Conservation (phyloP, 2,329 filamentous ascomycete genomes). For the Exophiala sideris region DNA sequence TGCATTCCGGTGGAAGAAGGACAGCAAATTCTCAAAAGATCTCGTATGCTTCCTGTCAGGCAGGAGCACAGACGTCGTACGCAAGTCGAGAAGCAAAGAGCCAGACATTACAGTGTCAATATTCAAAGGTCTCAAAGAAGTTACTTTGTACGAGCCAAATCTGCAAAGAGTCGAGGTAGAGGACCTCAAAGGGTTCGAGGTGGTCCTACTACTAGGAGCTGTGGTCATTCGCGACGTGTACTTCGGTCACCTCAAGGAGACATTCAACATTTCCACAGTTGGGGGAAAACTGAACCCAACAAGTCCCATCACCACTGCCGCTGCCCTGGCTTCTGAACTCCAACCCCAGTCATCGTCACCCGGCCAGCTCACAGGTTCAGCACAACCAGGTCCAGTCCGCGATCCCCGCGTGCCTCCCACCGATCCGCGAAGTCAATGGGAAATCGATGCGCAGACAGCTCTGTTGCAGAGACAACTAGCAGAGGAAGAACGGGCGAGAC, state of each 20-base stretch:
- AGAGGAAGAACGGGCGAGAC: slow-evolving; percentile 41
- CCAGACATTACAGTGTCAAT: slow-evolving; percentile 94
- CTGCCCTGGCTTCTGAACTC: neutral
- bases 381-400: slow-evolving; percentile 1
- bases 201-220: slow-evolving; percentile 65
- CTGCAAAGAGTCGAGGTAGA: slow-evolving; percentile 86
- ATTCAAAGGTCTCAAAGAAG: slow-evolving; percentile 69
- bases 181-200: slow-evolving; percentile 87
- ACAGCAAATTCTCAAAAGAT: slow-evolving; percentile 80
- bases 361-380: slow-evolving; percentile 27
- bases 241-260: slow-evolving; percentile 63
- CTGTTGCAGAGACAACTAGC: slow-evolving; percentile 43
- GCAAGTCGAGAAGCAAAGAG: slow-evolving; percentile 76
- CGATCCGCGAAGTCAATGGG: slow-evolving; percentile 53
- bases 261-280: slow-evolving; percentile 67
- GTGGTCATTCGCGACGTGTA: slow-evolving; percentile 61
- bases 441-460: slow-evolving; percentile 50
- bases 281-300: slow-evolving; percentile 25
- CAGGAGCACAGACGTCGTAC: slow-evolving; percentile 62
- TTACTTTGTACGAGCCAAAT: slow-evolving; percentile 93
- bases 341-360: slow-evolving; percentile 17
- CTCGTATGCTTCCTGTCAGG: slow-evolving; percentile 86
- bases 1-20: slow-evolving; percentile 83
- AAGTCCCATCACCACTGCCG: slow-evolving; percentile 27
- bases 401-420: slow-evolving; percentile 36